A percentile compares a stretch with the other conserved stretches of the same genome.
Evolutionary conservation across 2,329 filamentous ascomycete species (phyloP).

Genomic region (Phyllosticta citriasiana): DNA sequence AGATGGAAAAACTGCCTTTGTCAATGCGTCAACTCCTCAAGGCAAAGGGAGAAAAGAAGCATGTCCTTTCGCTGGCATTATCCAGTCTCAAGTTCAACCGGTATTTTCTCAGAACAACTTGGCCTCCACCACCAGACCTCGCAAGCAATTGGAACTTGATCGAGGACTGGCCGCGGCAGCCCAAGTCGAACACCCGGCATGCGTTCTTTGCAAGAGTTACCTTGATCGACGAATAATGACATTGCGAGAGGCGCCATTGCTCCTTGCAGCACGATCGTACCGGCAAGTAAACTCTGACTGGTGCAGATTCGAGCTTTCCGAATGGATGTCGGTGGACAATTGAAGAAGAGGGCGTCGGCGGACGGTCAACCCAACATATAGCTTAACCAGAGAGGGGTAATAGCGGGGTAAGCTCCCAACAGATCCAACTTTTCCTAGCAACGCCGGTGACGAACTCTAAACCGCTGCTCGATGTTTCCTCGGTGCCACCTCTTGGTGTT

Average conservation of each 20-base stretch:
- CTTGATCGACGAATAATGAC: slow-evolving; percentile 32
- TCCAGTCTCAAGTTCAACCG: slow-evolving; percentile 73
- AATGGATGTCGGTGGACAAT: neutral
- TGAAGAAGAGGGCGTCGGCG: neutral
- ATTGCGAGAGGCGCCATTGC: slow-evolving; percentile 17
- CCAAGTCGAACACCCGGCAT: slow-evolving; percentile 30
- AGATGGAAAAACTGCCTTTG: slow-evolving; percentile 34
- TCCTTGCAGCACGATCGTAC: slow-evolving; percentile 9
- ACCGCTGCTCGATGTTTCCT: neutral
- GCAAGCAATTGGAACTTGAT: slow-evolving; percentile 10
- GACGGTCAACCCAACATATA: neutral
- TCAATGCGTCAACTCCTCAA: slow-evolving; percentile 35
- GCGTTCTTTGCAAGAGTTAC: slow-evolving; percentile 31
- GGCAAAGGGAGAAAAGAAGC: slow-evolving; percentile 50
- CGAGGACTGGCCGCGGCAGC: neutral
- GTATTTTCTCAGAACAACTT: slow-evolving; percentile 61
- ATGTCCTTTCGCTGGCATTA: slow-evolving; percentile 84
- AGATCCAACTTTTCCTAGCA: neutral
- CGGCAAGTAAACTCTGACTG: slow-evolving; percentile 3
- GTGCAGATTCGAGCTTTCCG: neutral
- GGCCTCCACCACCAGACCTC: slow-evolving; percentile 10
- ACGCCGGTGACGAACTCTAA: neutral
- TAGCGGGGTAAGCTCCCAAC: slow-evolving; percentile 5
- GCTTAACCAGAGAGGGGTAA: slow-evolving; percentile 2
- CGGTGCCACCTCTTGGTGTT: neutral